These are phyloP conservation scores for Schoenoplectus tabernaemontani DNA, from an alignment of 202 grass and related monocot genomes.

Conservation along the genomic window DNA sequence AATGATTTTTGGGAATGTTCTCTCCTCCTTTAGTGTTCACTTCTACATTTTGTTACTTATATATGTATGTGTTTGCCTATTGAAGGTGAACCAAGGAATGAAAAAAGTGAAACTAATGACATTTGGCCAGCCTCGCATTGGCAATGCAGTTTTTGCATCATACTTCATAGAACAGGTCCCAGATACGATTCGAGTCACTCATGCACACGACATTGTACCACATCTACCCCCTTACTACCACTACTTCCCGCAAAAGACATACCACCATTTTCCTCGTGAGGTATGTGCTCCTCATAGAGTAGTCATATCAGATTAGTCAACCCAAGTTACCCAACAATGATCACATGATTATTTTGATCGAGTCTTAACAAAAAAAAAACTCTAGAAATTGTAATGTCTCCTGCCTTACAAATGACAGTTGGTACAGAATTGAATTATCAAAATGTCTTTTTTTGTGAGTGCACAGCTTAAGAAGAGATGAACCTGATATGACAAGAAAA, in stretches of 20 bases:
- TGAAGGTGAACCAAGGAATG: conserved; percentile 61
- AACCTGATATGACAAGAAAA: not conserved
- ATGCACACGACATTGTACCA: conserved; percentile 77
- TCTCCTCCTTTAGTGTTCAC: not conserved
- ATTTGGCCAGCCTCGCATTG: conserved; percentile 85
- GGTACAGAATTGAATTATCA: not conserved
- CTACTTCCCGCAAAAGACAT: conserved; percentile 87
- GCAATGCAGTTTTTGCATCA: conserved; percentile 83
- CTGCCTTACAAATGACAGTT: not conserved
- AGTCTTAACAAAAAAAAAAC: not conserved
- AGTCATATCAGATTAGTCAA: not conserved
- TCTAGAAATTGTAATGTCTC: not conserved
- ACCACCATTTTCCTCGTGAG: conserved; percentile 93
- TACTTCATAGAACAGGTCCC: conserved; percentile 77
- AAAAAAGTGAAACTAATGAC: conserved; percentile 75
- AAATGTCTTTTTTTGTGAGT: not conserved
- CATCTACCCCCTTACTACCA: conserved; percentile 83
- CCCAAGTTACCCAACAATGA: too few species aligned
- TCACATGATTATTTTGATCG: not conserved
- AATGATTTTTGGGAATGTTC: not conserved
- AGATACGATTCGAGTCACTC: conserved; percentile 71
- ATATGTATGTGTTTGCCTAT: conserved; percentile 7
- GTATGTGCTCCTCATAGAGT: conserved; percentile 24
- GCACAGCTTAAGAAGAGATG: not conserved
- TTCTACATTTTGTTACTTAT: conserved; percentile 1